Percentiles rank a stretch among this genome's conserved stretches.
Evolutionary conservation across 2,329 filamentous ascomycete genomes (phyloP).

Genomic region (Arthrocladium fulminans): DNA sequence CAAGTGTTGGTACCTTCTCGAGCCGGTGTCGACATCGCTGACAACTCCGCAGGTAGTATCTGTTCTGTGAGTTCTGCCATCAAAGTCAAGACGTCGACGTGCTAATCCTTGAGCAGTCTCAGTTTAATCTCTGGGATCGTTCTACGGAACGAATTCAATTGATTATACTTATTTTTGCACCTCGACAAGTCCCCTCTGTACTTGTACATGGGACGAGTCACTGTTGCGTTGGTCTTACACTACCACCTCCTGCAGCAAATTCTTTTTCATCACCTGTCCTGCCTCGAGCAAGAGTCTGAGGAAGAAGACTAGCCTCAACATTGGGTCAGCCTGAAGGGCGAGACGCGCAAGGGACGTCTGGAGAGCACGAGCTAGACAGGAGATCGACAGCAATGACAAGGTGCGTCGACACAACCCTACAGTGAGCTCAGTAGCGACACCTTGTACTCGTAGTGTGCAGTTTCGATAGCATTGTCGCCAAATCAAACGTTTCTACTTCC

Average conservation of each 20-base stretch:
- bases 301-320: background rate
- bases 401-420: too few species aligned
- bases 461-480: too few species aligned
- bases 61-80: background rate
- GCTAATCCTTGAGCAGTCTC: background rate
- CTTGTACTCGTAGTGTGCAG: too few species aligned
- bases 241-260: constrained; percentile 2
- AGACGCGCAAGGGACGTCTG: background rate
- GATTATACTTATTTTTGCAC: background rate
- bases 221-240: constrained; percentile 5
- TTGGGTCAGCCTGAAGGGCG: background rate
- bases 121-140: background rate
- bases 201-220: constrained; percentile 1
- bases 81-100: background rate
- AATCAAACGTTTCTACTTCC: too few species aligned
- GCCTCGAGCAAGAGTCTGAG: background rate
- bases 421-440: too few species aligned
- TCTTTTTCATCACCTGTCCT: background rate
- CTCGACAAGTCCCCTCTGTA: background rate
- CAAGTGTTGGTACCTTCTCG: background rate
- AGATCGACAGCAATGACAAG: too few species aligned
- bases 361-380: too few species aligned
- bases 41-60: background rate
- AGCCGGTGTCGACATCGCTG: background rate
- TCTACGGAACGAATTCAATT: background rate